Evolutionary conservation across 768 basidiomycete species (phyloP).

Genomic region (Russula vinacea): DNA sequence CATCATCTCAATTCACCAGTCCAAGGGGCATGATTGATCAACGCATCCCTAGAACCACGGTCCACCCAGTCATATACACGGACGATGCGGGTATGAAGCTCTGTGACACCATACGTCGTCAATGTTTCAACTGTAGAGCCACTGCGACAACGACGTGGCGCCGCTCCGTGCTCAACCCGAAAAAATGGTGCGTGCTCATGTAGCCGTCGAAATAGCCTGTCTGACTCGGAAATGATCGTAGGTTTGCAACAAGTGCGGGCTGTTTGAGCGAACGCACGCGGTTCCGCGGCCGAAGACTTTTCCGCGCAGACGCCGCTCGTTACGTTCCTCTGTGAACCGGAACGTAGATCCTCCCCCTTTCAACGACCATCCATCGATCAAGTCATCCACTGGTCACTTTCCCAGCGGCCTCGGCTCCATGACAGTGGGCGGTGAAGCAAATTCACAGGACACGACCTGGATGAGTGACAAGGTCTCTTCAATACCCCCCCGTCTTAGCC

Average conservation of each 20-base stretch:
- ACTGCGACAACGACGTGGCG: conserved; percentile 81
- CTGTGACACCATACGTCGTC: conserved; percentile 64
- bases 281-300: conserved; percentile 53
- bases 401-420: background rate
- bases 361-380: background rate
- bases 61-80: conserved; percentile 41
- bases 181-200: conserved; percentile 50
- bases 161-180: conserved; percentile 67
- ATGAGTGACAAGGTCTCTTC: background rate
- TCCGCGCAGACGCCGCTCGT: conserved; percentile 13
- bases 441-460: background rate
- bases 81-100: conserved; percentile 78
- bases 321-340: background rate
- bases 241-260: conserved; percentile 59
- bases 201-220: background rate
- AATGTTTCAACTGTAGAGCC: conserved; percentile 81
- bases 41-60: background rate
- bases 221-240: conserved; percentile 1
- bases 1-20: background rate
- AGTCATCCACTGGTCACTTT: background rate
- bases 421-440: background rate
- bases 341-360: background rate
- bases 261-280: conserved; percentile 77
- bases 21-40: background rate
- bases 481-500: background rate